Evolutionary conservation across 2,329 filamentous ascomycete species (phyloP), one percentile per base, ranked within the genome.

Genomic region (Bipolaris sorokiniana): DNA sequence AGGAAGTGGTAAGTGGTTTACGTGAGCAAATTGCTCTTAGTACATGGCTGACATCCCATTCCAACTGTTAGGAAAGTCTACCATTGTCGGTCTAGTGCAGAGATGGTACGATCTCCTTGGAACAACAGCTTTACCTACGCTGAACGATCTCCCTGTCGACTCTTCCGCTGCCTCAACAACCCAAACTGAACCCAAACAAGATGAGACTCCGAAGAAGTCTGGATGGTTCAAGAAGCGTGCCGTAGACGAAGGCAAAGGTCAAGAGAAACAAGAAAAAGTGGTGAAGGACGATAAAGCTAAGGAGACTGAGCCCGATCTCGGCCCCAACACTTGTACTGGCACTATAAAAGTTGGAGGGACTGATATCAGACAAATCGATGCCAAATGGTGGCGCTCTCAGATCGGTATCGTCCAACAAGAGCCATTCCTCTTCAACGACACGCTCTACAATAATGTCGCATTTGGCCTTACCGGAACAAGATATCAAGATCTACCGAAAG

Each of bases 51-150:
- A 58, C 23, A 15, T 36, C 13, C 9, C 33, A 28, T n/a, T 20
- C 2, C 18, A 7, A 38, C 40, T 15, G 0, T 87, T 84, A 4
- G 90, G 90, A 0, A 93, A 92, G 72, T 90, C 86, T 48, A 92
- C 90, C 0, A 86, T 92, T 23, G 85, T 91, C 0, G 88, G 87
- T 0, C 76, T 92, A 2, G 78, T 92, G 3, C 86, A 92, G 68
- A 80, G 88, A 31, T 92, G 88, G 88, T 92, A 92, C 69, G 84
- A 86, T 2, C 78, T 89, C 15, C 47, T 63, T 15, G 70, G 68
- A 1, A 72, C 68, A 3, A 64, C 56, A 16, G 66, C 68, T 1
- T 42, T 6, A 31, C 20, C 36, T 7, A 6, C 44, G 34, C 4
- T 51, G 55, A 40, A 59, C 42, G 15, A 34, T 15, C 3, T 53